Evolutionary conservation across 148 eudicot species (phyloP).

Genomic region (Mesembryanthemum crystallinum): DNA sequence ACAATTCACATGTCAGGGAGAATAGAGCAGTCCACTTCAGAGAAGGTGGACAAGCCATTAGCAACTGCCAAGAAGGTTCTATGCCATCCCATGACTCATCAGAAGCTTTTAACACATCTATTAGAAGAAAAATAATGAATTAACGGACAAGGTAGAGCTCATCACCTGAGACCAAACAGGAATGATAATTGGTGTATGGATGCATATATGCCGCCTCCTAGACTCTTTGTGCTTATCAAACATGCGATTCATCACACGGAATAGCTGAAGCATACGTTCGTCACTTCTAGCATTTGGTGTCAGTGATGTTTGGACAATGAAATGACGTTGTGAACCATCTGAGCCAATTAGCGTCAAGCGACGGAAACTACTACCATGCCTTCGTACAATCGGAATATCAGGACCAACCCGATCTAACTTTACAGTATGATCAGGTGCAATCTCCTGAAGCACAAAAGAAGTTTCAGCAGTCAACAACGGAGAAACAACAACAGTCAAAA

Average conservation of each 20-base stretch:
- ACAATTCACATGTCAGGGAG: not conserved
- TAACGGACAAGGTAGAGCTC: not conserved
- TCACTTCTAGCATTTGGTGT: conserved; percentile 98
- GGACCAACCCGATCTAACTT: conserved; percentile 97
- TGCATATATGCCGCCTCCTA: conserved; percentile 87
- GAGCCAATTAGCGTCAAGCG: conserved; percentile 95
- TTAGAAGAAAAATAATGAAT: not conserved
- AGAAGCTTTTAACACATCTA: not conserved
- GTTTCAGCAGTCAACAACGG: not conserved
- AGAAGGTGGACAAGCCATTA: not conserved
- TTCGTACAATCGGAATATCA: conserved; percentile 90
- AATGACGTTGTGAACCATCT: conserved; percentile 98
- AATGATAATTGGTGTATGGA: conserved; percentile 92
- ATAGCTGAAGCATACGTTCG: conserved; percentile 96
- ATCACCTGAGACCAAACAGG: conserved; percentile 99
- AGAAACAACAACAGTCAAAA: not conserved
- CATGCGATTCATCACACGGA: conserved; percentile 96
- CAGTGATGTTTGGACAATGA: conserved; percentile 89
- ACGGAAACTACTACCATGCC: conserved; percentile 97
- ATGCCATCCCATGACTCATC: conserved; percentile 6
- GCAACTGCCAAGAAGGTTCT: not conserved
- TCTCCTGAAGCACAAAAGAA: conserved; percentile 45
- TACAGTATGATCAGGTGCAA: conserved; percentile 96
- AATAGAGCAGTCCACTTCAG: not conserved
- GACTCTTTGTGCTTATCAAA: conserved; percentile 98